phyloP scores from a whole-genome alignment of 768 basidiomycete species.

The Auricularia heimuer region DNA sequence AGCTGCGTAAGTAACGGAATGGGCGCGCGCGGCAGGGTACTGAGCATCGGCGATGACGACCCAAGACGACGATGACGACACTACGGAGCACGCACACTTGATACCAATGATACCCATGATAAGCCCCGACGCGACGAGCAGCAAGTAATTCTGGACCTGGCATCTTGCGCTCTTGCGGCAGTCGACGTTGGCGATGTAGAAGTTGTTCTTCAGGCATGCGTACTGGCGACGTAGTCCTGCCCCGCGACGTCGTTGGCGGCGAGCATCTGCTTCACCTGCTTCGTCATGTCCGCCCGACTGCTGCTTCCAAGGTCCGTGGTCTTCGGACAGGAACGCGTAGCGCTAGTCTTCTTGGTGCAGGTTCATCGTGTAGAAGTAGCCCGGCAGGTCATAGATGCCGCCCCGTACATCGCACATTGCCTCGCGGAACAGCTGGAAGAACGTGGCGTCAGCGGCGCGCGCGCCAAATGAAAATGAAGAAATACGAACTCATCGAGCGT shows the following conservation, averaged over 20 bases:
- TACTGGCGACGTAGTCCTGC: slow-evolving; percentile 43
- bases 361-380: slow-evolving; percentile 70
- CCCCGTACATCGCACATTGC: slow-evolving; percentile 69
- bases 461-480: background rate
- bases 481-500: slow-evolving; percentile 13
- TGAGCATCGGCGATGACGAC: no score
- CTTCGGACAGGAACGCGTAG: slow-evolving; percentile 59
- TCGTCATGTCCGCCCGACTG: slow-evolving; percentile 70
- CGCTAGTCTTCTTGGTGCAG: slow-evolving; percentile 36
- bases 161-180: slow-evolving; percentile 73
- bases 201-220: slow-evolving; percentile 54
- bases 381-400: slow-evolving; percentile 68
- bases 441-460: slow-evolving; percentile 5
- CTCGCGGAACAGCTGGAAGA: slow-evolving; percentile 25
- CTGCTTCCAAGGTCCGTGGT: slow-evolving; percentile 68
- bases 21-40: background rate
- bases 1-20: background rate
- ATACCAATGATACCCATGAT: slow-evolving; percentile 68
- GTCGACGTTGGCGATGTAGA: slow-evolving; percentile 65
- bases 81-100: slow-evolving; percentile 57
- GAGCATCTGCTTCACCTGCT: slow-evolving; percentile 47
- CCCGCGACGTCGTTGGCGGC: slow-evolving; percentile 38
- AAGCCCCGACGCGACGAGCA: slow-evolving; percentile 66
- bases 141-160: slow-evolving; percentile 74
- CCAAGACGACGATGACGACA: background rate